phyloP scores from a whole-genome alignment of 805 yeast genomes.

The Saccharomycopsis fibuligera region DNA sequence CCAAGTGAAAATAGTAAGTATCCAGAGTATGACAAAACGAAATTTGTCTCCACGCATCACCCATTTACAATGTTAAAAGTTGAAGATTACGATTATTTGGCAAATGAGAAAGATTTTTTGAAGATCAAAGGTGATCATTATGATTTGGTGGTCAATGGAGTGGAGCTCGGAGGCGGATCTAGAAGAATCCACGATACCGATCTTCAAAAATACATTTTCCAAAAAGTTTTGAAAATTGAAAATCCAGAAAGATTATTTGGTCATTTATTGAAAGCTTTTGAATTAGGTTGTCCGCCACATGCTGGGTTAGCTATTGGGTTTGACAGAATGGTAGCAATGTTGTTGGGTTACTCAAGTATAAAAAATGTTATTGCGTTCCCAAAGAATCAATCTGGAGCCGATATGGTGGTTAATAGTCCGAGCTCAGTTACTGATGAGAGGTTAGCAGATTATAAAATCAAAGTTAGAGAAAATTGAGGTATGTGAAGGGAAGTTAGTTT shows the following conservation, averaged over 20 bases:
- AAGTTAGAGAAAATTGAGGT: not conserved
- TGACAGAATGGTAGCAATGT: conserved; percentile 88
- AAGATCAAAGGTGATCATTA: conserved; percentile 83
- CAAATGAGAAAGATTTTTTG: conserved; percentile 42
- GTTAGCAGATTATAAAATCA: conserved; percentile 10
- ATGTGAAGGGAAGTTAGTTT: too few relatives aligned
- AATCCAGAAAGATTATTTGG: conserved; percentile 68
- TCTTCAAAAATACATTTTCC: conserved; percentile 68
- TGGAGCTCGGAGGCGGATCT: conserved; percentile 96
- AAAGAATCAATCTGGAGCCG: conserved; percentile 82
- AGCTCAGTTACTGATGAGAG: conserved; percentile 38
- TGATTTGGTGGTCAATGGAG: conserved; percentile 89
- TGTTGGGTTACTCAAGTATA: conserved; percentile 68
- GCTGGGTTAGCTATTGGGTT: conserved; percentile 96
- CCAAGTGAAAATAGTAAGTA: conserved; percentile 31
- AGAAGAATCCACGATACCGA: conserved; percentile 85
- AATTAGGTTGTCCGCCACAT: conserved; percentile 96
- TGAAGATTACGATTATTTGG: conserved; percentile 55
- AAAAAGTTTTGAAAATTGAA: conserved; percentile 51
- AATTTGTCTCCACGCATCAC: conserved; percentile 78
- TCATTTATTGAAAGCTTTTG: conserved; percentile 74
- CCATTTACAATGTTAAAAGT: conserved; percentile 91
- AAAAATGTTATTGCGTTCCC: conserved; percentile 96
- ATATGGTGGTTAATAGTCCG: conserved; percentile 85
- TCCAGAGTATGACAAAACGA: conserved; percentile 51